Conservation (phyloP, 768 basidiomycete species). For the Trametes punicea region DNA sequence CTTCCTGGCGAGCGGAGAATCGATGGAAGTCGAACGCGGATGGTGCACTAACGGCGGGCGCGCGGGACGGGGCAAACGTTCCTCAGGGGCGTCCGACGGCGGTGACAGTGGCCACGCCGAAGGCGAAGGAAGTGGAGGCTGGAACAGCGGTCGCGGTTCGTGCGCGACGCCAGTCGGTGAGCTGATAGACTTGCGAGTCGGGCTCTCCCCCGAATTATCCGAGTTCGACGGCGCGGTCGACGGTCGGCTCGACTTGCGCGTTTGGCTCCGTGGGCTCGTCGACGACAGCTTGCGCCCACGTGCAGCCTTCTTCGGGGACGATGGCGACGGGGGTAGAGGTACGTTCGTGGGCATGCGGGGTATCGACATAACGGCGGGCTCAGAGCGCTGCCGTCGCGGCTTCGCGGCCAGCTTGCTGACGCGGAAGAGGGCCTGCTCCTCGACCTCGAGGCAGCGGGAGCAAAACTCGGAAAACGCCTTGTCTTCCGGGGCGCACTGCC, state of each 20-base stretch:
- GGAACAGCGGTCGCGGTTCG: constrained; percentile 8
- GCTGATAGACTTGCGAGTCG: constrained; percentile 1
- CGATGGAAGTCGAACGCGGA: constrained; percentile 28
- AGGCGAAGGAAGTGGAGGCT: constrained; percentile 6
- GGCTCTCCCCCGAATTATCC: constrained; percentile 10
- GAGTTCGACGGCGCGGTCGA: constrained; percentile 46
- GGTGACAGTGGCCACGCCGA: not conserved
- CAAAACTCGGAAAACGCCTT: constrained; percentile 52
- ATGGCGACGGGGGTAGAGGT: constrained; percentile 18
- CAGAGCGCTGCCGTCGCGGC: constrained; percentile 15
- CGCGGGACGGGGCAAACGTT: not conserved
- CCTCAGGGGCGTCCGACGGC: not conserved
- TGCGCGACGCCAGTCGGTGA: not conserved
- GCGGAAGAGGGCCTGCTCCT: constrained; percentile 62
- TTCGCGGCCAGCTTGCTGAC: constrained; percentile 56
- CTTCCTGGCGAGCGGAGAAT: constrained; percentile 25
- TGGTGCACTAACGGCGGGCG: constrained; percentile 23
- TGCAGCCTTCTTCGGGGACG: constrained; percentile 10
- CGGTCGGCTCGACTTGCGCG: constrained; percentile 16
- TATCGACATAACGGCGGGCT: constrained; percentile 16
- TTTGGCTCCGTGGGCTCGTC: not conserved
- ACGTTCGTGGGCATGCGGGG: constrained; percentile 8
- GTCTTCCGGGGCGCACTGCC: constrained; percentile 27
- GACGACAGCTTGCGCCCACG: constrained; percentile 20
- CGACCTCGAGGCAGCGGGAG: constrained; percentile 61